Evolutionary conservation across 768 basidiomycete species (phyloP), one percentile per base, ranked within the genome.

Genomic region (Termitomyces sp.): DNA sequence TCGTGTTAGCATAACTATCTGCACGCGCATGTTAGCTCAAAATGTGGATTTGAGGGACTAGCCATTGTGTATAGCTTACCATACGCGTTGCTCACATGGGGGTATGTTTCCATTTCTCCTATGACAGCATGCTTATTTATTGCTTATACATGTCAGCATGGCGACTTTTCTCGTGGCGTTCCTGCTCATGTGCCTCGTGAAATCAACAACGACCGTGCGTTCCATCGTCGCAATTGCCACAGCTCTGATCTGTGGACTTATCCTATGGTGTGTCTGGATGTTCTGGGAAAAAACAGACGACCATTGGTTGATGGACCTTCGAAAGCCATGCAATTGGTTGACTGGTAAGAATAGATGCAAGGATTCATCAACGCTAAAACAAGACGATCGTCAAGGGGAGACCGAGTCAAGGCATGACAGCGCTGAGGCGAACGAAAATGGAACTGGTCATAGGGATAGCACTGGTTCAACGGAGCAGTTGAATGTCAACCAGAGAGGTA

Each of bases 21-120:
- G 32, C 54, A 44, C 0, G 63, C 52, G 49, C 56, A 62, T 24
- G 24, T 53, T 18, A 36, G n/a, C 22, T 35, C 45, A 12, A 32
- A 36, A 28, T 7, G 20, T 11, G 42, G 55, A 4, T 56, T 60
- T 4, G 63, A 63, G 20, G 22, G 9, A 36, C 28, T 60, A 3
- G 63, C 63, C 20, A 46, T 56, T 35, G 16, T 57, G 8, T 63
- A 52, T 35, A 63, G 63, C 28, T 51, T 63, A 22, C 63, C 63
- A n/a, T 63, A 38, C 16, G 58, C 55, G 5, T 45, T 63, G 8
- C 63, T 63, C 9, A 51, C 35, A 42, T 63, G 57, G 58, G 58
- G 44, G 62, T 63, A 53, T 24, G 56, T 33, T 33, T 24, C 18
- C 42, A 2, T 32, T 9, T 15, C n/a, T 33, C 39, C 8, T n/a